These are phyloP conservation scores for Podospora sp. DNA, from an alignment of 495 filamentous ascomycete species.

Conservation along the genomic window DNA sequence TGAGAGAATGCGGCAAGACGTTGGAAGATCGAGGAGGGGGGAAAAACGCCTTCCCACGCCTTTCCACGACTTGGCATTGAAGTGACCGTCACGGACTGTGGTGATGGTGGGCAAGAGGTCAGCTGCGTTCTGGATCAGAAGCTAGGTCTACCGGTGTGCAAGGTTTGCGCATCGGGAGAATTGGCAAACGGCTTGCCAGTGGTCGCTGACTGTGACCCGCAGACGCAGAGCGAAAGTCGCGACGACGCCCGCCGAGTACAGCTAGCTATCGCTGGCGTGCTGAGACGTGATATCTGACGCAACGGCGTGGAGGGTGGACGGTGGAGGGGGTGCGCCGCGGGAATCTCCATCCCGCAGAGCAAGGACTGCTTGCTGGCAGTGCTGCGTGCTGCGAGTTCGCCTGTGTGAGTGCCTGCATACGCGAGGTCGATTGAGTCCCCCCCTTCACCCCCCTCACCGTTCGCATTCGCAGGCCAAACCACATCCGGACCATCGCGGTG, in stretches of 20 bases:
- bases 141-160: slow-evolving; percentile 8
- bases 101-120: background rate
- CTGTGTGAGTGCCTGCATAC: slow-evolving; percentile 22
- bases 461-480: slow-evolving; percentile 8
- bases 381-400: background rate
- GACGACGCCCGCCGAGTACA: too few species aligned
- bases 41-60: background rate
- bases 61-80: background rate
- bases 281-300: background rate
- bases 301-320: background rate
- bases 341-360: background rate
- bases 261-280: background rate
- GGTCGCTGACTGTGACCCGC: slow-evolving; percentile 1
- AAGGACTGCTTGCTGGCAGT: too few species aligned
- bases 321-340: background rate
- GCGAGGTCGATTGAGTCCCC: slow-evolving; percentile 10
- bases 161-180: slow-evolving; percentile 7
- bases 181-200: too few species aligned
- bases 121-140: background rate
- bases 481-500: background rate
- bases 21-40: background rate
- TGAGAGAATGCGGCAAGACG: background rate
- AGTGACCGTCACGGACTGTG: background rate
- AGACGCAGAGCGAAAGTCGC: background rate
- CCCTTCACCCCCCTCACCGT: too few species aligned